Conservation (phyloP, 345 rosid genomes). For the Bruguiera parviflora region DNA sequence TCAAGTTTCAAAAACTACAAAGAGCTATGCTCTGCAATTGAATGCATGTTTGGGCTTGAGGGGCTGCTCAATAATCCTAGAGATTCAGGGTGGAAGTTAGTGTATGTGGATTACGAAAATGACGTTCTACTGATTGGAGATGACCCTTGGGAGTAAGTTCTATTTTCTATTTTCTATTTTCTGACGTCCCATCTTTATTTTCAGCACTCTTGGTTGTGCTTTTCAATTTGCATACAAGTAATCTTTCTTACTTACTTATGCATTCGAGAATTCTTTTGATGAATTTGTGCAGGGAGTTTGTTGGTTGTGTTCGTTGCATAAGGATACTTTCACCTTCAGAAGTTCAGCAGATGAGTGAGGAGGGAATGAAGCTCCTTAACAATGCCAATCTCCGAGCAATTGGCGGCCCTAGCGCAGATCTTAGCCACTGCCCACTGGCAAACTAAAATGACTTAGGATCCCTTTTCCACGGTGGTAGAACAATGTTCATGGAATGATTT, state of each 20-base stretch:
- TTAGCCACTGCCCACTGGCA: neutral
- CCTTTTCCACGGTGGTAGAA: no score
- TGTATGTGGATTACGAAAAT: slow-evolving; percentile 91
- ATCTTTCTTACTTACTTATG: no score
- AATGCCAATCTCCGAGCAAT: slow-evolving; percentile 52
- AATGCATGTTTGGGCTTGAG: slow-evolving; percentile 88
- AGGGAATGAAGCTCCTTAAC: slow-evolving; percentile 94
- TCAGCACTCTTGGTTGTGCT: neutral
- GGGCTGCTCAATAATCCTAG: slow-evolving; percentile 76
- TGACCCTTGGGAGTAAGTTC: slow-evolving; percentile 98
- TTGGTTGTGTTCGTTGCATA: slow-evolving; percentile 96
- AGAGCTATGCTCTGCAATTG: slow-evolving; percentile 80
- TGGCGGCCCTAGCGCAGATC: slow-evolving; percentile 32
- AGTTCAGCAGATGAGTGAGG: slow-evolving; percentile 99
- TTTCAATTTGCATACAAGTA: neutral
- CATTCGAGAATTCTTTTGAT: neutral
- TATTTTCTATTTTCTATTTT: no score
- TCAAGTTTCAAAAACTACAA: slow-evolving; percentile 75
- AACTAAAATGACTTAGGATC: no score
- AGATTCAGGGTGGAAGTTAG: slow-evolving; percentile 91
- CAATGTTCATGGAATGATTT: no score
- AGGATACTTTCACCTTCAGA: slow-evolving; percentile 91
- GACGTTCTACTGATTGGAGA: slow-evolving; percentile 97
- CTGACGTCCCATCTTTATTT: neutral
- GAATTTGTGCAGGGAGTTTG: slow-evolving; percentile 62